Conservation (phyloP, 306 rosid species). For the Acacia confusa region DNA sequence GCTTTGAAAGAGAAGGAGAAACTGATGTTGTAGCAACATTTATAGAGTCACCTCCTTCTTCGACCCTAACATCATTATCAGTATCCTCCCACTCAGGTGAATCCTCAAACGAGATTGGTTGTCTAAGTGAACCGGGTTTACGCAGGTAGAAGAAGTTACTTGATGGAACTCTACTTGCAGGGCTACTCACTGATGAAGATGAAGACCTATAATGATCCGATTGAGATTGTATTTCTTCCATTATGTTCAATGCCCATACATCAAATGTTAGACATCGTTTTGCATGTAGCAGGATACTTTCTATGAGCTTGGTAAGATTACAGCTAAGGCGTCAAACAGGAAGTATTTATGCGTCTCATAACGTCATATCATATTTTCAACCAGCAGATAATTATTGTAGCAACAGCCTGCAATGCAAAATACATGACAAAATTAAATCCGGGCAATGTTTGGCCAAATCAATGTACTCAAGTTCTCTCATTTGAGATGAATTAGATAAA, state of each 20-base stretch:
- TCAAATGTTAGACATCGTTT: constrained; percentile 28
- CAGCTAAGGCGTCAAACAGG: neutral
- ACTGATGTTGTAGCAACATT: constrained; percentile 69
- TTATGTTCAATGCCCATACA: constrained; percentile 6
- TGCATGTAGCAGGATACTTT: constrained; percentile 20
- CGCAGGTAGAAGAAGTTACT: constrained; percentile 96
- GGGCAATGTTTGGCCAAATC: neutral
- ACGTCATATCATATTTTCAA: neutral
- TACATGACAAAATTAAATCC: neutral
- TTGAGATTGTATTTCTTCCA: constrained; percentile 96
- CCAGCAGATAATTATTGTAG: constrained; percentile 2
- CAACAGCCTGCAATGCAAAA: constrained; percentile 29
- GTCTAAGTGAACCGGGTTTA: constrained; percentile 92
- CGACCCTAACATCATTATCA: constrained; percentile 72
- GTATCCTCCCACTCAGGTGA: constrained; percentile 99
- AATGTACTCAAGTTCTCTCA: constrained; percentile 13
- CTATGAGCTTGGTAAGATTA: neutral
- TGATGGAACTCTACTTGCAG: constrained; percentile 95
- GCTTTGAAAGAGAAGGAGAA: constrained; percentile 91
- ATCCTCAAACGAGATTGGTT: constrained; percentile 97
- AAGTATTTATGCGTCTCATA: neutral
- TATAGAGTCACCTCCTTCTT: constrained; percentile 93
- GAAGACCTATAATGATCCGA: constrained; percentile 95
- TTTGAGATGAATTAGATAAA: constrained; percentile 1
- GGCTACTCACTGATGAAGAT: constrained; percentile 95